Conservation (phyloP, 495 filamentous ascomycete genomes). For the Sphaerosporella brunnea region DNA sequence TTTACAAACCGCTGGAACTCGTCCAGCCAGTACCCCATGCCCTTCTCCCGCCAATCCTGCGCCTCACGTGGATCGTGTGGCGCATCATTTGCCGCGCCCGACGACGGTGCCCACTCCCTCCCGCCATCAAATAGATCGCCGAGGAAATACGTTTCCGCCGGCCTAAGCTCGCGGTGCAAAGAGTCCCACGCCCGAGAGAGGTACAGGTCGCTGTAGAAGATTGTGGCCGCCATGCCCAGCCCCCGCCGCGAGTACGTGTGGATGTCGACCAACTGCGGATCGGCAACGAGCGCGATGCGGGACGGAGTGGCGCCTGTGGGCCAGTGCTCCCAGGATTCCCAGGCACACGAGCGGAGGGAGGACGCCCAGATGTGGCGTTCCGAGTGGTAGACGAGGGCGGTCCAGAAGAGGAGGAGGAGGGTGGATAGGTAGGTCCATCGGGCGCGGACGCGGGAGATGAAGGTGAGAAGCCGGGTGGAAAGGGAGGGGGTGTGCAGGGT, state of each 20-base stretch:
- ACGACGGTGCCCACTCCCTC: conserved; percentile 57
- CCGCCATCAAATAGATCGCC: conserved; percentile 96
- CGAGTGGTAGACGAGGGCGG: conserved; percentile 1
- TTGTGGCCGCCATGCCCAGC: conserved; percentile 67
- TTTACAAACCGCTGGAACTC: conserved; percentile 65
- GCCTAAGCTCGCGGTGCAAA: conserved; percentile 50
- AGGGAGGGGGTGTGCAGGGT: neutral
- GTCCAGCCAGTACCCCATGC: conserved; percentile 58
- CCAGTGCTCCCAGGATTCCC: conserved; percentile 26
- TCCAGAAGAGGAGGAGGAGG: conserved; percentile 8
- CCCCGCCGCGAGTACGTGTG: conserved; percentile 91
- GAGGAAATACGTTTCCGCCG: conserved; percentile 73
- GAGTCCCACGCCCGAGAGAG: conserved; percentile 58
- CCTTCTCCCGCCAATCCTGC: conserved; percentile 56
- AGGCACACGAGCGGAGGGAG: conserved; percentile 3
- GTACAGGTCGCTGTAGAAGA: conserved; percentile 75
- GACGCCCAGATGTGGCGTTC: conserved; percentile 9
- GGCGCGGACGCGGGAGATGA: neutral
- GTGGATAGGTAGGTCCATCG: neutral
- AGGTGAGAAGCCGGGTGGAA: neutral
- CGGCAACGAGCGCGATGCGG: conserved; percentile 72
- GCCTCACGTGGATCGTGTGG: conserved; percentile 12
- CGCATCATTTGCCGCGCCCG: conserved; percentile 32
- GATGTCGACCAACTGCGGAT: conserved; percentile 94
- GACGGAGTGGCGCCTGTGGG: conserved; percentile 61